Evolutionary conservation across 192 early-diverging fungal genomes (phyloP), one percentile per base, ranked within the genome.

Genomic region (Jimgerdemannia flammicorona): DNA sequence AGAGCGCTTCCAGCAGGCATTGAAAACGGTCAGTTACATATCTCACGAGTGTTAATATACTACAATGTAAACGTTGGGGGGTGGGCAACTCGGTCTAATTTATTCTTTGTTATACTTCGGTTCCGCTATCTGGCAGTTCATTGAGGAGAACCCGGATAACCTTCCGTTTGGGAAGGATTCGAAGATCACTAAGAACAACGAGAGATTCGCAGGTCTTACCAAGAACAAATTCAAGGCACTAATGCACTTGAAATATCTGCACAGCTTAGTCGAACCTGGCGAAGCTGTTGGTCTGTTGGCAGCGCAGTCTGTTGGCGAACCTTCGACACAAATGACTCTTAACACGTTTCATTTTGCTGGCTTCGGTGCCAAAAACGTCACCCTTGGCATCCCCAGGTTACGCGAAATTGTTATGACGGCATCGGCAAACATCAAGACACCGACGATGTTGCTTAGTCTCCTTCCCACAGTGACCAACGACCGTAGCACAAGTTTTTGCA

Each of bases 351-450:
- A 99, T 87, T 95, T 98, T 85, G 95, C 95, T 64, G 95, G 95
- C 43, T 95, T 93, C 74, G 97, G 96, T 83, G 96, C 96, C 74
- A 96, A 95, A 80, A 99, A 99, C 90, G 98, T 99, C 40, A 99
- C 98, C 3, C 90, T 99, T 59, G 98, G 98, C 91, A 99, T 99
- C 74, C 98, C 98, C 59, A 97, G 98, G 90, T 84, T 99, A 72
- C 94, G 97, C 79, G 98, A 99, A 87, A 97, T 99, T 76, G 93
- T 99, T 83, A 99, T 99, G 97, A 98, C 96, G 4, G 98, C 97
- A 4, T 96, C 96, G 10, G 85, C 87, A 44, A 84, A 87, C 40
- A 94, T 97, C 74, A 92, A 96, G 77, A 98, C 97, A 3, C 98
- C 98, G 0, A 87, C 91, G 75, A 99, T 99, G 96, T 87, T 92